These are phyloP conservation scores for Aphanomyces stellatus DNA, from an alignment of 352 stramenopile species.

Conservation along the genomic window DNA sequence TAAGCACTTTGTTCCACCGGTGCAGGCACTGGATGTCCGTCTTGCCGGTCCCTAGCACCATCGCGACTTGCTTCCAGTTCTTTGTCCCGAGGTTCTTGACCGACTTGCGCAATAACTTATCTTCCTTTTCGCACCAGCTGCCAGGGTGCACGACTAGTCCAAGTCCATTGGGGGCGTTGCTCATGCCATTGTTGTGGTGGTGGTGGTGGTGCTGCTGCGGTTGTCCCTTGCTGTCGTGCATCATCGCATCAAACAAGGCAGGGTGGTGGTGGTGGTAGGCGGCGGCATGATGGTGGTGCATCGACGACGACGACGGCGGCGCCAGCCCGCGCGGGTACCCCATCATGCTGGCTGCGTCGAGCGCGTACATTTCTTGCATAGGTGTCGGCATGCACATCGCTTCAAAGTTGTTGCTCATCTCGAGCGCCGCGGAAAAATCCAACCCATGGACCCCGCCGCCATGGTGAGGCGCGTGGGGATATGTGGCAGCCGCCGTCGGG, in stretches of 20 bases:
- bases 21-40: slow-evolving; percentile 93
- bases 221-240: neutral
- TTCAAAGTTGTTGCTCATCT: neutral
- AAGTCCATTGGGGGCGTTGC: neutral
- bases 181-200: neutral
- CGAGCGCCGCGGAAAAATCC: neutral
- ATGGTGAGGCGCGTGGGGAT: no score
- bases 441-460: no score
- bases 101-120: slow-evolving; percentile 77
- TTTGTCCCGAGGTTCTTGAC: slow-evolving; percentile 88
- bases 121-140: slow-evolving; percentile 52
- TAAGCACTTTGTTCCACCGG: slow-evolving; percentile 94
- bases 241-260: slow-evolving; percentile 11
- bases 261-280: neutral
- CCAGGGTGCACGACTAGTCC: neutral
- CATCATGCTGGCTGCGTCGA: slow-evolving; percentile 7
- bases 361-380: slow-evolving; percentile 2
- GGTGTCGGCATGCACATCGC: neutral
- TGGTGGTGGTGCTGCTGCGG: neutral
- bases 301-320: neutral
- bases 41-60: slow-evolving; percentile 76
- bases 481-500: no score
- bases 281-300: neutral
- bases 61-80: slow-evolving; percentile 93
- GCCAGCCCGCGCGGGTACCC: slow-evolving; percentile 7